These are phyloP conservation scores for Kwoniella dejecticola DNA, from an alignment of 768 basidiomycete species.

Conservation along the genomic window DNA sequence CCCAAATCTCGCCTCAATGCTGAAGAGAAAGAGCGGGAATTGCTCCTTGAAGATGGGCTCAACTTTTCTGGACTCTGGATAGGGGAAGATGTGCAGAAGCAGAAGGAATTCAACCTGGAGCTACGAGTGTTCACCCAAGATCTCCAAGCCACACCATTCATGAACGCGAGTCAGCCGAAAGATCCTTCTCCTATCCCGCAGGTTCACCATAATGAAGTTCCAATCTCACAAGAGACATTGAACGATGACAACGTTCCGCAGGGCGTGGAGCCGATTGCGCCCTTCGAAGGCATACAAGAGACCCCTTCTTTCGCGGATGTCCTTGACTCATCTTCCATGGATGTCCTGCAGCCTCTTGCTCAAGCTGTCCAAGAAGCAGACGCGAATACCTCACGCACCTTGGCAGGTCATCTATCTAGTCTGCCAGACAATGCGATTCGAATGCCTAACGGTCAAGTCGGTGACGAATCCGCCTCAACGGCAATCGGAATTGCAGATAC, in stretches of 20 bases:
- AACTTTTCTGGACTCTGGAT: constrained; percentile 48
- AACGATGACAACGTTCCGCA: too few species aligned
- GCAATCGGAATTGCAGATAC: too few species aligned
- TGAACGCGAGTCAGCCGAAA: too few species aligned
- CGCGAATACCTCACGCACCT: neutral
- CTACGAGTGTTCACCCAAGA: constrained; percentile 14
- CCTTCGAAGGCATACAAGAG: neutral
- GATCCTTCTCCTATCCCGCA: neutral
- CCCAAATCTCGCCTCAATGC: constrained; percentile 19
- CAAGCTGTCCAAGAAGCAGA: constrained; percentile 12
- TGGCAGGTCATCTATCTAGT: constrained; percentile 6
- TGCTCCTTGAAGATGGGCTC: constrained; percentile 41
- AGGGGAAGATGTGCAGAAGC: constrained; percentile 36
- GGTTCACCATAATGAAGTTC: too few species aligned
- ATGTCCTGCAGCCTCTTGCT: constrained; percentile 15
- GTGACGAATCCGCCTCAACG: too few species aligned
- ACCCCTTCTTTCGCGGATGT: constrained; percentile 6
- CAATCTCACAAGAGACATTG: too few species aligned
- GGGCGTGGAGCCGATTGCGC: neutral
- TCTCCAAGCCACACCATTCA: neutral
- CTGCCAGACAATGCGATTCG: neutral
- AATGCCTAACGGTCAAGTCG: too few species aligned
- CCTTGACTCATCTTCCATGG: constrained; percentile 12
- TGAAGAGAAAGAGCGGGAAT: constrained; percentile 30
- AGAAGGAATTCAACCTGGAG: constrained; percentile 43